phyloP scores from a whole-genome alignment of 768 basidiomycete species.

The Daedalea quercina region DNA sequence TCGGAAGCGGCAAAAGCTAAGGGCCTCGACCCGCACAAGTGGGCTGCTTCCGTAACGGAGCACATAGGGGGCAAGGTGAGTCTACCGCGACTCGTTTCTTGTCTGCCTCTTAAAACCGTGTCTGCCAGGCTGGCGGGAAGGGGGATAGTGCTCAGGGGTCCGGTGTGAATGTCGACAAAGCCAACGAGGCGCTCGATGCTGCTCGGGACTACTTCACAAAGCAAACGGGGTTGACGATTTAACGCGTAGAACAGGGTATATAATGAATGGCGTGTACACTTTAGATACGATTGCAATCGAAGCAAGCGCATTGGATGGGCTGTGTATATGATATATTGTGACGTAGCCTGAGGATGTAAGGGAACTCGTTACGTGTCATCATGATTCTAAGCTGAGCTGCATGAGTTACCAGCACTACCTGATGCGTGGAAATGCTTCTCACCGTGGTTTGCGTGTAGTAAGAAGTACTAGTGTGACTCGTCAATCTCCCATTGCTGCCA shows the following conservation, averaged over 20 bases:
- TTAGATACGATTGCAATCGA: too few species aligned
- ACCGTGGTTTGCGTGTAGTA: too few species aligned
- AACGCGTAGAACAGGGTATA: background rate
- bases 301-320: too few species aligned
- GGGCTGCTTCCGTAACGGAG: conserved; percentile 75
- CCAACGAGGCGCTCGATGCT: conserved; percentile 58
- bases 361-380: too few species aligned
- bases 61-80: conserved; percentile 87
- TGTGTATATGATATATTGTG: too few species aligned
- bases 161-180: conserved; percentile 55
- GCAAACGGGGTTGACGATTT: conserved; percentile 9
- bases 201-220: conserved; percentile 39
- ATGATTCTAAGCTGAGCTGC: too few species aligned
- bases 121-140: conserved; percentile 82
- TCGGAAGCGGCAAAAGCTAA: conserved; percentile 53
- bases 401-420: too few species aligned
- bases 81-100: background rate
- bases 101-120: background rate
- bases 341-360: too few species aligned
- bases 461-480: too few species aligned
- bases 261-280: background rate
- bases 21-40: conserved; percentile 78
- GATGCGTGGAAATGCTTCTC: too few species aligned
- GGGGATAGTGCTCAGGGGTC: conserved; percentile 90
- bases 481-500: too few species aligned